Evolutionary conservation across 495 filamentous ascomycete genomes (phyloP).

Genomic region (Penicillium arizonense): DNA sequence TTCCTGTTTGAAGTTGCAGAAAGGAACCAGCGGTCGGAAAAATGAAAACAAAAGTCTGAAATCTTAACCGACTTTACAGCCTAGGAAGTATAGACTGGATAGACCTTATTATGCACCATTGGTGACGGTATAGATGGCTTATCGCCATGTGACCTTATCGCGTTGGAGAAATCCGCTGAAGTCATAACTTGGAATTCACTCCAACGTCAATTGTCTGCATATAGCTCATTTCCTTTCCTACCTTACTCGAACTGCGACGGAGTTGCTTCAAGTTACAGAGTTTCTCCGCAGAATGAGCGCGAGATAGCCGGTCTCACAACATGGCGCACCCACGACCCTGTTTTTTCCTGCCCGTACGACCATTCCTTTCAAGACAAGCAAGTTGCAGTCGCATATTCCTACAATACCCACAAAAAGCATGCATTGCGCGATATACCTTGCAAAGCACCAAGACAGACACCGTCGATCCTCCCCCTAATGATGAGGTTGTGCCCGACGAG

Average conservation of each 20-base stretch:
- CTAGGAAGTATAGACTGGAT: background rate
- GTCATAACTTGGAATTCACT: background rate
- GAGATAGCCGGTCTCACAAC: slow-evolving; percentile 9
- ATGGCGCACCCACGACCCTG: slow-evolving; percentile 26
- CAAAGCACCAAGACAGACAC: slow-evolving; percentile 30
- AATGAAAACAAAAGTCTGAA: background rate
- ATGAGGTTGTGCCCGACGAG: slow-evolving; percentile 16
- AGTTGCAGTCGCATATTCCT: slow-evolving; percentile 22
- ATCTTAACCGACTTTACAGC: background rate
- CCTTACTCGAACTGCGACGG: too few species aligned
- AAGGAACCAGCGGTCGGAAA: background rate
- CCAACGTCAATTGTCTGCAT: background rate
- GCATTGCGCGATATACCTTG: slow-evolving; percentile 29
- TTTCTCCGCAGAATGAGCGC: slow-evolving; percentile 12
- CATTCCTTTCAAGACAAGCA: slow-evolving; percentile 4
- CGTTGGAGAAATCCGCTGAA: slow-evolving; percentile 14
- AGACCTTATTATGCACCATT: background rate
- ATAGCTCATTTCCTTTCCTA: background rate
- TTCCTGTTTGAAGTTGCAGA: background rate
- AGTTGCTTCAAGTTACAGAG: background rate
- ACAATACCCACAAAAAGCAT: slow-evolving; percentile 21
- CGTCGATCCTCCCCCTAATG: slow-evolving; percentile 8
- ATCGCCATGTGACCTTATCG: slow-evolving; percentile 18
- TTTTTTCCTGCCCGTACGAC: slow-evolving; percentile 17
- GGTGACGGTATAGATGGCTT: background rate